Evolutionary conservation across 2,329 filamentous ascomycete genomes (phyloP).

Genomic region (Trichoderma semiorbis): DNA sequence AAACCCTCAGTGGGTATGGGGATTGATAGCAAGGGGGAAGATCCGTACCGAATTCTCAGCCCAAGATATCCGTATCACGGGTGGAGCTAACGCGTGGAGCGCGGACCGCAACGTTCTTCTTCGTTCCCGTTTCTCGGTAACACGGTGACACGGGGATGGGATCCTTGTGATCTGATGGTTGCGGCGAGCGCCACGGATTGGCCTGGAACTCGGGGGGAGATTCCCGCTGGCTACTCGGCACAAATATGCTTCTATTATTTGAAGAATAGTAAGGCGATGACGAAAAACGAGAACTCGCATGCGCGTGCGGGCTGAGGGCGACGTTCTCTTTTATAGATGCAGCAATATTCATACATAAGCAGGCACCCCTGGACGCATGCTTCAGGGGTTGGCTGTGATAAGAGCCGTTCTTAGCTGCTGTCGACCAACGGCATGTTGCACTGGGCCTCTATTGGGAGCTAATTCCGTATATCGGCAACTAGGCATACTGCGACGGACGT

Average conservation of each 20-base stretch:
- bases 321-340: neutral
- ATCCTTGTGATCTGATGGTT: neutral
- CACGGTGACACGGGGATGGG: neutral
- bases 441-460: neutral
- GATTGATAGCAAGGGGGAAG: neutral
- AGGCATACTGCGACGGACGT: neutral
- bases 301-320: neutral
- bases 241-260: neutral
- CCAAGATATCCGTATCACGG: neutral
- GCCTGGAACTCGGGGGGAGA: neutral
- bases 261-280: neutral
- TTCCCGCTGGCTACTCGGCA: neutral
- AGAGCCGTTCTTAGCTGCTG: neutral
- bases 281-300: neutral
- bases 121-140: neutral
- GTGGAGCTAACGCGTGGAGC: neutral
- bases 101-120: constrained; percentile 1
- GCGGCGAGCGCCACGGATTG: neutral
- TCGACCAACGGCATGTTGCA: constrained; percentile 4
- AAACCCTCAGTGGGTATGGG: neutral
- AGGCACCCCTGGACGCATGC: neutral
- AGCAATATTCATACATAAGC: neutral
- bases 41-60: neutral
- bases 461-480: neutral
- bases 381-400: neutral